A percentile compares a stretch with the other conserved stretches of the same genome.
Conservation (phyloP, 1,139 yeast genomes). For the Pichia sp. region DNA sequence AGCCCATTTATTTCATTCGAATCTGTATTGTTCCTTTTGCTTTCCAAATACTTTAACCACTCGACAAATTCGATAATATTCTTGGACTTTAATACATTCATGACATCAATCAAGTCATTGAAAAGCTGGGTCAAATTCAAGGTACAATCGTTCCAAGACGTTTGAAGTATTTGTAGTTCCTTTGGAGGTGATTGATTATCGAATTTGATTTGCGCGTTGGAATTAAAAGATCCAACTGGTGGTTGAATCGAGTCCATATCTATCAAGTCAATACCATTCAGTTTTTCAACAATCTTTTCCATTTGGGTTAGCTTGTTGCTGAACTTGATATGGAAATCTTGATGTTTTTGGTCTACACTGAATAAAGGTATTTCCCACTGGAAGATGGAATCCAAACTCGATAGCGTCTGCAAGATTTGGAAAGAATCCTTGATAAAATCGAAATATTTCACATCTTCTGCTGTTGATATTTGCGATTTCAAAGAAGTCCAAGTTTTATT, state of each 20-base stretch:
- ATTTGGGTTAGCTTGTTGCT: slow-evolving; percentile 4
- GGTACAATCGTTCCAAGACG: slow-evolving; percentile 30
- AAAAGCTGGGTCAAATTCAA: slow-evolving; percentile 37
- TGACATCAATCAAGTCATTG: slow-evolving; percentile 33
- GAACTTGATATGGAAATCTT: slow-evolving; percentile 2
- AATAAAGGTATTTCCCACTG: slow-evolving; percentile 13
- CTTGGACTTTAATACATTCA: slow-evolving; percentile 27
- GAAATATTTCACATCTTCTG: not conserved
- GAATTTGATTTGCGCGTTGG: slow-evolving; percentile 44
- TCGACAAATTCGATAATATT: slow-evolving; percentile 36
- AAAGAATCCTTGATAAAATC: slow-evolving; percentile 12
- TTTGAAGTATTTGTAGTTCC: slow-evolving; percentile 24
- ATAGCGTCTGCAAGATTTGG: slow-evolving; percentile 9
- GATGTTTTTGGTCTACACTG: not conserved
- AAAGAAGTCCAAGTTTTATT: slow-evolving; percentile 4
- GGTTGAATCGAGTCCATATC: slow-evolving; percentile 20
- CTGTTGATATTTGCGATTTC: not conserved
- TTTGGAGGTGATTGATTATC: slow-evolving; percentile 53
- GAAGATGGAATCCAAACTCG: slow-evolving; percentile 8
- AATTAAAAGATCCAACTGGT: slow-evolving; percentile 47
- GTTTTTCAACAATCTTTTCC: slow-evolving; percentile 1
- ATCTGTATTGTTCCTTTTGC: slow-evolving; percentile 21
- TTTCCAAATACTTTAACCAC: slow-evolving; percentile 34
- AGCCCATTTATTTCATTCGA: slow-evolving; percentile 30
- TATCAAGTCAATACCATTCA: not conserved